Evolutionary conservation across 129 eudicot genomes (phyloP).

Genomic region (Flaveria linearis): DNA sequence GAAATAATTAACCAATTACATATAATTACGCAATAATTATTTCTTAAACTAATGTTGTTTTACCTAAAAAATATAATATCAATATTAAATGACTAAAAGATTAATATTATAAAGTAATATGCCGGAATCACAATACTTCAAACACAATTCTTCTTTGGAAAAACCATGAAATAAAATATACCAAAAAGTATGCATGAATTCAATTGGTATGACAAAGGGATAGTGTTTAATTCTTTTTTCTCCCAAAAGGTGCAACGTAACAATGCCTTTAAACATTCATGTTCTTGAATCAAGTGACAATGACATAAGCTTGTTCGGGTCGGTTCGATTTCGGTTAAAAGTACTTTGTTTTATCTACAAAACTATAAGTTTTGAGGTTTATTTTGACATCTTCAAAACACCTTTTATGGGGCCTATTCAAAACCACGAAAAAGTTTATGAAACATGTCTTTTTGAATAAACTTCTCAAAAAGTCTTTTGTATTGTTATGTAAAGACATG

Average conservation of each 20-base stretch:
- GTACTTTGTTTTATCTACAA: constrained; percentile 12
- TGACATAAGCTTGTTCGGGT: constrained; percentile 32
- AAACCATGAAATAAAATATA: constrained; percentile 4
- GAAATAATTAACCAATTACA: not conserved
- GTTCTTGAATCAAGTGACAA: constrained; percentile 37
- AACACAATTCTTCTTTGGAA: not conserved
- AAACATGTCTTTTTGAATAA: not conserved
- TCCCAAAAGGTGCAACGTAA: constrained; percentile 23
- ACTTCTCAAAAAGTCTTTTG: not conserved
- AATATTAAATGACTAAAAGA: not conserved
- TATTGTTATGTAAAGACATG: not conserved
- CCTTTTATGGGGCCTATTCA: not conserved
- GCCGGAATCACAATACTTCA: not conserved
- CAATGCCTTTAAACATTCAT: constrained; percentile 35
- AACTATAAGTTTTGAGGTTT: constrained; percentile 10
- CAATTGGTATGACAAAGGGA: not conserved
- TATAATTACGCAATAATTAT: not conserved
- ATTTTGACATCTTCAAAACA: not conserved
- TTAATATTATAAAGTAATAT: not conserved
- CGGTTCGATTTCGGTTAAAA: constrained; percentile 33
- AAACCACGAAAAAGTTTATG: not conserved
- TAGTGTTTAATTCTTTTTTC: constrained; percentile 19
- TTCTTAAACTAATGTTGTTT: not conserved
- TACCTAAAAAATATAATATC: not conserved
- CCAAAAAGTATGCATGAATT: constrained; percentile 8